A percentile compares a stretch with the other conserved stretches of the same genome.
phyloP scores from a whole-genome alignment of 176 grass and related monocot species.

The Carex cristatella region DNA sequence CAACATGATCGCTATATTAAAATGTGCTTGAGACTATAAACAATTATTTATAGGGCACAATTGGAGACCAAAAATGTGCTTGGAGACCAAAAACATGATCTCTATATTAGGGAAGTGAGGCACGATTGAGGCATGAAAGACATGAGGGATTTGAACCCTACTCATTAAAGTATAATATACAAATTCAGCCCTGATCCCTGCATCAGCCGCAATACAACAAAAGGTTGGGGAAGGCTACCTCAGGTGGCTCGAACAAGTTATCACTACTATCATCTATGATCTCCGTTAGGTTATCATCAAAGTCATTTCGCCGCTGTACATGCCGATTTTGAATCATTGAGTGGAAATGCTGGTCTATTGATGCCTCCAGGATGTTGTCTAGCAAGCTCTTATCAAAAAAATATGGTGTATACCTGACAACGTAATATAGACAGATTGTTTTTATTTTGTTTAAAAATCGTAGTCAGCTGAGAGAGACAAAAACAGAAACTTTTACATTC shows the following conservation, averaged over 20 bases:
- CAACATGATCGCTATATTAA: too few relatives aligned
- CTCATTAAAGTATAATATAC: not conserved
- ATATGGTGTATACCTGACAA: conserved; percentile 87
- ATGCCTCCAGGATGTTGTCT: conserved; percentile 96
- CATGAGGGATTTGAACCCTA: too few relatives aligned
- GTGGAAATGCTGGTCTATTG: conserved; percentile 87
- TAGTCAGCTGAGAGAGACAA: not conserved
- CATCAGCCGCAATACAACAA: not conserved
- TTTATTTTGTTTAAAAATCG: not conserved
- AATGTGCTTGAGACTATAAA: too few relatives aligned
- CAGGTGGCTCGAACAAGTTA: conserved; percentile 78
- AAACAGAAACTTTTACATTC: not conserved
- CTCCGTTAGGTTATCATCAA: conserved; percentile 74
- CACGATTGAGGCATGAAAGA: too few relatives aligned
- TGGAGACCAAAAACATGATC: too few relatives aligned
- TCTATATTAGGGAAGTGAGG: too few relatives aligned
- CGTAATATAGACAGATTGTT: not conserved
- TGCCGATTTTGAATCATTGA: conserved; percentile 86
- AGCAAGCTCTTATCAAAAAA: conserved; percentile 95
- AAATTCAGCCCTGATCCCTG: not conserved
- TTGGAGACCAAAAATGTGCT: too few relatives aligned
- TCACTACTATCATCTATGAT: conserved; percentile 75
- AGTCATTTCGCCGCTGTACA: conserved; percentile 39
- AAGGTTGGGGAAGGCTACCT: conserved; percentile 34
- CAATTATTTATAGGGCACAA: too few relatives aligned